Base-by-base conservation (phyloP, 2,329 filamentous ascomycete species). In the Scedosporium boydii region DNA sequence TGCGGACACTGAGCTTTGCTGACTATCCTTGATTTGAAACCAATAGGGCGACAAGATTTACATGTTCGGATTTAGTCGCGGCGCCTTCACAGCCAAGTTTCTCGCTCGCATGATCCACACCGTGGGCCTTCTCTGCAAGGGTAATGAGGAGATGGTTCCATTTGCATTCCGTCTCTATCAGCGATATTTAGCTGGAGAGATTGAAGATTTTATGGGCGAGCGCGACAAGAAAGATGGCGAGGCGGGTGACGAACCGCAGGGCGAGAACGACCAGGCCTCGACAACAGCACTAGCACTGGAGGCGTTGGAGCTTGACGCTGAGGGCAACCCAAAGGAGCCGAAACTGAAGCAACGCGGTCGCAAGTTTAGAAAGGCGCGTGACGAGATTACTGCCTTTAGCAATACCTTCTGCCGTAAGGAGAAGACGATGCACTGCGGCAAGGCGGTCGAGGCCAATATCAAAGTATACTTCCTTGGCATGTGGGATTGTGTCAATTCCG, bases 271-370 rank as follows among this genome's bases (percentile, higher is more conserved):
- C 63, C 83, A 83, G 68, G 83, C 83, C 73, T 81, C 80, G 67
- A 74, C 79, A 0, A 79, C 79, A 0, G 71, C 83, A 0, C 71
- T 82, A 3, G 71, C 73, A 0, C 76, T 77, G 60, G 77, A 78
- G 34, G 71, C 73, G 18, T 67, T 69, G 6, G 65, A 65, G 12
- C 18, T 23, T 23, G 51, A 26, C 18, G 51, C 51, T 2, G 51
- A 55, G 18, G 44, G 44, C 23, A 55, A 55, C 23, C 76, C 0
- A 76, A 80, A 7, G 77, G 81, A 23, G 78, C 79, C 2, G 74
- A 72, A 0, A 78, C 80, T 1, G 89, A 93, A 69, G 88, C 93
- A 7, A 6, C n/a, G 21, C 5, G 71, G 69, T 27, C 61, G 68
- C 56, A 65, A 66, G 23, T 68, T 68, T 1, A 62, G 67, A 27